Percentiles rank a stretch among this genome's conserved stretches.
Evolutionary conservation across 2,329 filamentous ascomycete species (phyloP).

Genomic region (Epichloe aotearoae): DNA sequence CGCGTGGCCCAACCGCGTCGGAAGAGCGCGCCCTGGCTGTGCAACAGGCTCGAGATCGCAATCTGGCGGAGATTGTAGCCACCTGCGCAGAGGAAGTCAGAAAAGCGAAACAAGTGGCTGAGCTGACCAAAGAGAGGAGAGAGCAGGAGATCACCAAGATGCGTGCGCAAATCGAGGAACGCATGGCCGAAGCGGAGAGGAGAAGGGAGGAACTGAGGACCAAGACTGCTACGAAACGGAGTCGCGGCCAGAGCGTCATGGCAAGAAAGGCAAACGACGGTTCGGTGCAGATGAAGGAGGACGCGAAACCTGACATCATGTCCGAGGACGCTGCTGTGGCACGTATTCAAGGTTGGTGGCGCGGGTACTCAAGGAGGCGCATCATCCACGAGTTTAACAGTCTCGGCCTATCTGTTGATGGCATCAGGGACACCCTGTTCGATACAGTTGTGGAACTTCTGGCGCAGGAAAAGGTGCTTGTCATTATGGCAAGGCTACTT

Average conservation of each 20-base stretch:
- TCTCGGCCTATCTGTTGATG: constrained; percentile 56
- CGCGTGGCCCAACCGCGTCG: constrained; percentile 49
- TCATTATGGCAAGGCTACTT: constrained; percentile 52
- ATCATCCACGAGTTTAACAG: constrained; percentile 52
- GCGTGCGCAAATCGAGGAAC: constrained; percentile 65
- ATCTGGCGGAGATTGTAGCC: constrained; percentile 69
- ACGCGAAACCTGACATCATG: constrained; percentile 33
- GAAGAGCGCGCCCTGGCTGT: constrained; percentile 69
- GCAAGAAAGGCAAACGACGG: constrained; percentile 35
- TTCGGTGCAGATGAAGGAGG: constrained; percentile 37
- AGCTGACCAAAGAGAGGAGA: constrained; percentile 68
- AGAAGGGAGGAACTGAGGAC: constrained; percentile 52
- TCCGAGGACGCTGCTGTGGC: constrained; percentile 48
- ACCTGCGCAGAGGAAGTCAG: constrained; percentile 73
- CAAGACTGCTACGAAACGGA: constrained; percentile 37
- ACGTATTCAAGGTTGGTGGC: constrained; percentile 60
- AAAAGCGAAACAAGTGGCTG: constrained; percentile 69
- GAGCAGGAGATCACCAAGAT: constrained; percentile 59
- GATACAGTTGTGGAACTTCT: constrained; percentile 60
- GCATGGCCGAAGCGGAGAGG: constrained; percentile 62
- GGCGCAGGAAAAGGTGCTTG: constrained; percentile 51
- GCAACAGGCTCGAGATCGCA: constrained; percentile 64
- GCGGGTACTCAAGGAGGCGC: constrained; percentile 40
- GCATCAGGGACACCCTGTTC: constrained; percentile 56
- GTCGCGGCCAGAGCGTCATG: constrained; percentile 38